phyloP scores from a whole-genome alignment of 345 rosid species.

The Brassica incana region DNA sequence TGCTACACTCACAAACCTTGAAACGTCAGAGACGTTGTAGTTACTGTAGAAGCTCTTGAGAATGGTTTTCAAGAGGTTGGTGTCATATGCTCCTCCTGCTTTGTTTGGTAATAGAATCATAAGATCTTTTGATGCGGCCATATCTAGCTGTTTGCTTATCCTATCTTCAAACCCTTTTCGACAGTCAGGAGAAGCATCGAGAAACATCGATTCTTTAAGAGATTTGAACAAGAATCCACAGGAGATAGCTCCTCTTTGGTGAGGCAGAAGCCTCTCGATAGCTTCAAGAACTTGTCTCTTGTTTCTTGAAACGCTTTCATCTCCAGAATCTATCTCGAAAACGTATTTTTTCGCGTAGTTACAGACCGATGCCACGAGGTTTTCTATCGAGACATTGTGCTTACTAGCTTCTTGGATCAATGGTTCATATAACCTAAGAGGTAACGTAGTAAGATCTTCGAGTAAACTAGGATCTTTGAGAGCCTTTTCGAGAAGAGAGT shows the following conservation, averaged over 20 bases:
- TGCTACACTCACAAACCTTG: conserved; percentile 49
- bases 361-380: conserved; percentile 58
- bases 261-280: conserved; percentile 66
- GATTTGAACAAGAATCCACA: conserved; percentile 58
- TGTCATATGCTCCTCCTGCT: conserved; percentile 45
- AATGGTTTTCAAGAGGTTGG: conserved; percentile 58
- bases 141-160: conserved; percentile 74
- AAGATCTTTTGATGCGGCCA: conserved; percentile 61
- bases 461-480: conserved; percentile 46
- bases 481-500: conserved; percentile 59
- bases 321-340: conserved; percentile 30
- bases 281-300: conserved; percentile 60
- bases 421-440: conserved; percentile 57
- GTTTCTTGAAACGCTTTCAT: conserved; percentile 37
- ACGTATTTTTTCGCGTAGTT: conserved; percentile 56
- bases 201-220: conserved; percentile 48
- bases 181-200: conserved; percentile 58
- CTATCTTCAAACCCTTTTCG: conserved; percentile 65
- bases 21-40: conserved; percentile 30
- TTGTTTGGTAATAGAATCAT: conserved; percentile 52
- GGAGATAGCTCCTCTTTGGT: conserved; percentile 51
- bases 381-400: conserved; percentile 42
- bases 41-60: conserved; percentile 56
- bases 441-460: conserved; percentile 58
- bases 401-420: conserved; percentile 43